Conservation (phyloP, 2,329 filamentous ascomycete species). For the Talaromyces sp. region DNA sequence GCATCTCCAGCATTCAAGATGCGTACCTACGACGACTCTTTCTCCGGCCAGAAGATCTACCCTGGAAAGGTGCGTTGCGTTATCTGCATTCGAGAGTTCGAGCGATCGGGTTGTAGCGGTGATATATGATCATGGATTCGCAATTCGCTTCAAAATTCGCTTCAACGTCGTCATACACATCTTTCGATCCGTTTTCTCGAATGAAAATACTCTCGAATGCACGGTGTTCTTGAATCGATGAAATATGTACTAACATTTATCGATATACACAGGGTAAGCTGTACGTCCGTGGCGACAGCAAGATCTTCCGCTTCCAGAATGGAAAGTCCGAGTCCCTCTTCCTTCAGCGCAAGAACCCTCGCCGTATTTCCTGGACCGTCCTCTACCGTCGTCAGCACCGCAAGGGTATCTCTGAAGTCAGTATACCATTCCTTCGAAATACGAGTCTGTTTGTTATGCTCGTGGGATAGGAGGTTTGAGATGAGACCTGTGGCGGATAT, state of each 20-base stretch:
- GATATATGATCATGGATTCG: background rate
- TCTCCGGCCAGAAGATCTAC: conserved; percentile 76
- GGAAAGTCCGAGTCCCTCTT: conserved; percentile 99
- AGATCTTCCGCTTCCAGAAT: conserved; percentile 99
- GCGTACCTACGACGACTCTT: conserved; percentile 75
- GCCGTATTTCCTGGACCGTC: conserved; percentile 97
- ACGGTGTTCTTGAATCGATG: background rate
- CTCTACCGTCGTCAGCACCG: conserved; percentile 98
- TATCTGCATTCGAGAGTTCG: conserved; percentile 19
- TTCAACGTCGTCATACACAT: background rate
- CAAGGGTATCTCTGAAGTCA: conserved; percentile 99
- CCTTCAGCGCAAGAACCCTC: conserved; percentile 99
- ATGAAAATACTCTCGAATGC: background rate
- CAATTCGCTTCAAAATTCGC: background rate
- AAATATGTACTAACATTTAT: conserved; percentile 19
- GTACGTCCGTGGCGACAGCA: conserved; percentile 99
- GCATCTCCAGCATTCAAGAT: conserved; percentile 57
- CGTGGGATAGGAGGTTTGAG: background rate
- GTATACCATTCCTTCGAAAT: conserved; percentile 34
- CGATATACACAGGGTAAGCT: conserved; percentile 85
- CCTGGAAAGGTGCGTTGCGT: conserved; percentile 66
- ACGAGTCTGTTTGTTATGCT: background rate
- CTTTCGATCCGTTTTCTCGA: background rate
- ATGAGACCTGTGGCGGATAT: background rate
- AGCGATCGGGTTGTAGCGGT: conserved; percentile 4